Conservation (phyloP, 2,329 filamentous ascomycete genomes). For the Aspergillus transmontanensis region DNA sequence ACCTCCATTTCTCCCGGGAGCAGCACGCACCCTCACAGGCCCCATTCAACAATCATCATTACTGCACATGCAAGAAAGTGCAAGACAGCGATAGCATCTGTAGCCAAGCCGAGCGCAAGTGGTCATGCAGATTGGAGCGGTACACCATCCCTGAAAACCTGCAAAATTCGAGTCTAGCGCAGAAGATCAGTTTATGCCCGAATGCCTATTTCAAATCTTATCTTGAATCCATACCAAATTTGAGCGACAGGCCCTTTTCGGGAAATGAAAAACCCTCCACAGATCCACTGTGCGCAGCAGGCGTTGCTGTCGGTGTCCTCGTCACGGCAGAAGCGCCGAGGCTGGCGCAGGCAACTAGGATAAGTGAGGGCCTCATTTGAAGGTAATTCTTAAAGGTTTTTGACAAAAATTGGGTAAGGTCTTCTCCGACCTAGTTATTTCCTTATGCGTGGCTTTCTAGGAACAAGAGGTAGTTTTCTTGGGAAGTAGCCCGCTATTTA, state of each 20-base stretch:
- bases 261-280: neutral
- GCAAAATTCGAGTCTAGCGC: neutral
- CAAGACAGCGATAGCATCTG: neutral
- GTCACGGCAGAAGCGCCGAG: neutral
- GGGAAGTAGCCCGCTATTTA: neutral
- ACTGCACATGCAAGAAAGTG: neutral
- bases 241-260: neutral
- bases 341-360: neutral
- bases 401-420: neutral
- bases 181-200: neutral
- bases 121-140: neutral
- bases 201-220: neutral
- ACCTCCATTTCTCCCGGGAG: neutral
- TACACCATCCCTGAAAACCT: neutral
- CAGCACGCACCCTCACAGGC: neutral
- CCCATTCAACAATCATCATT: neutral
- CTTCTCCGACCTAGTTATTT: neutral
- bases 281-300: neutral
- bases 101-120: neutral
- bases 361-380: neutral
- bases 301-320: neutral
- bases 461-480: neutral
- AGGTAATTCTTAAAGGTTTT: neutral
- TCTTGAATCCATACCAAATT: neutral
- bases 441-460: neutral